Evolutionary conservation across 192 early-diverging fungal genomes (phyloP).

Genomic region (Coemansia sp.): DNA sequence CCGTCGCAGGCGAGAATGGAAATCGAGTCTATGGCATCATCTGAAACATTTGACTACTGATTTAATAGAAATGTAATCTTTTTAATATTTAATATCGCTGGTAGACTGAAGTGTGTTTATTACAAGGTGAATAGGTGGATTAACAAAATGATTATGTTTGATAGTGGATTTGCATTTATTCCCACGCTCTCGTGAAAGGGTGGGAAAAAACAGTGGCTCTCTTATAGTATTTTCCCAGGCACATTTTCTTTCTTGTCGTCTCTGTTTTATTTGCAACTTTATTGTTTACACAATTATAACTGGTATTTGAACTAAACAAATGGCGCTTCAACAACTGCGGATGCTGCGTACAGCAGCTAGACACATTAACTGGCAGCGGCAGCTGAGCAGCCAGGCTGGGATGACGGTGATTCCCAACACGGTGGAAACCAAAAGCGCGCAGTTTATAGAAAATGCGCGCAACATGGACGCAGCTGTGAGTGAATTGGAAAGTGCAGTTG

Average conservation of each 20-base stretch:
- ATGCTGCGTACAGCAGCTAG: too few species aligned
- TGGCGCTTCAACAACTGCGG: too few species aligned
- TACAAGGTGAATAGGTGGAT: too few species aligned
- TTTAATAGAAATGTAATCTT: background rate
- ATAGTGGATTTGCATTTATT: background rate
- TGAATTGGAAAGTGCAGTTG: constrained; percentile 34
- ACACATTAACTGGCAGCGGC: background rate
- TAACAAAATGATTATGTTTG: background rate
- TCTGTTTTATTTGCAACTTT: too few species aligned
- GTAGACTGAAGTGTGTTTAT: too few species aligned
- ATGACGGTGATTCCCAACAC: constrained; percentile 43
- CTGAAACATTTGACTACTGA: background rate
- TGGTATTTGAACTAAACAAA: too few species aligned
- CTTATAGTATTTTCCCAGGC: too few species aligned
- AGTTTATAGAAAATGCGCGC: constrained; percentile 42
- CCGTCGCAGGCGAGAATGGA: background rate
- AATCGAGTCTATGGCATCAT: background rate
- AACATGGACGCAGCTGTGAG: constrained; percentile 33
- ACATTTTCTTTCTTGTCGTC: too few species aligned
- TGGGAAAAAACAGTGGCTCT: too few species aligned
- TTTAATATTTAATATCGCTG: background rate
- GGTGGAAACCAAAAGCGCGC: constrained; percentile 26
- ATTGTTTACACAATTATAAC: too few species aligned
- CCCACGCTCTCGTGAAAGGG: too few species aligned
- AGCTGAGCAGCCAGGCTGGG: constrained; percentile 1